A percentile compares a stretch with the other conserved stretches of the same genome.
Evolutionary conservation across 2,329 filamentous ascomycete genomes (phyloP).

Genomic region (Seiridium cupressi): DNA sequence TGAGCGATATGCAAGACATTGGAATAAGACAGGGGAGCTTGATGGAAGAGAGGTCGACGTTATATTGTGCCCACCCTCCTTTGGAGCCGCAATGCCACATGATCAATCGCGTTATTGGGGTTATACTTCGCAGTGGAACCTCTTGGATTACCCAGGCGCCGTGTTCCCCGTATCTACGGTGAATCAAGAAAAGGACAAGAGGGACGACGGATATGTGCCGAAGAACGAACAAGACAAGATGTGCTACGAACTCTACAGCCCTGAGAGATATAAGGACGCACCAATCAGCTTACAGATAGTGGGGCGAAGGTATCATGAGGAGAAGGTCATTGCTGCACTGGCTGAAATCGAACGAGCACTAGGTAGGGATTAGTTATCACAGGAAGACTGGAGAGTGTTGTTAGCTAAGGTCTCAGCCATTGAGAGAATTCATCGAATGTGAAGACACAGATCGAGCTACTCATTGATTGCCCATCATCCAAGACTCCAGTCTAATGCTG

Average conservation of each 20-base stretch:
- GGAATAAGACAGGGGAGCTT: slow-evolving; percentile 12
- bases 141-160: slow-evolving; percentile 50
- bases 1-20: slow-evolving; percentile 12
- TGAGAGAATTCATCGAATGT: too few relatives aligned
- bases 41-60: slow-evolving; percentile 37
- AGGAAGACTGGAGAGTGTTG: too few relatives aligned
- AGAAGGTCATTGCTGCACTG: slow-evolving; percentile 43
- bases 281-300: slow-evolving; percentile 54
- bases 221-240: slow-evolving; percentile 21
- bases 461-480: too few relatives aligned
- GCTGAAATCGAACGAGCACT: slow-evolving; percentile 29
- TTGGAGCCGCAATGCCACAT: slow-evolving; percentile 42
- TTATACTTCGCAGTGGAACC: slow-evolving; percentile 54
- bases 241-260: slow-evolving; percentile 28
- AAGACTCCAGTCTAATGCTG: too few relatives aligned
- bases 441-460: too few relatives aligned
- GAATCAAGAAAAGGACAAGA: background rate
- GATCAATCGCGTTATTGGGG: slow-evolving; percentile 49
- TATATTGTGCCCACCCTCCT: slow-evolving; percentile 46
- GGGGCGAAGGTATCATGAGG: slow-evolving; percentile 49
- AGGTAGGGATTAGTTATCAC: slow-evolving; percentile 1
- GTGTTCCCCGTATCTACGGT: slow-evolving; percentile 38
- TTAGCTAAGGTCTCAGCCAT: too few relatives aligned
- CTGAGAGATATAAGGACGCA: slow-evolving; percentile 44
- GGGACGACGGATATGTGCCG: background rate